Base-by-base conservation (phyloP, 805 yeast genomes). In the Candida caryicola region DNA sequence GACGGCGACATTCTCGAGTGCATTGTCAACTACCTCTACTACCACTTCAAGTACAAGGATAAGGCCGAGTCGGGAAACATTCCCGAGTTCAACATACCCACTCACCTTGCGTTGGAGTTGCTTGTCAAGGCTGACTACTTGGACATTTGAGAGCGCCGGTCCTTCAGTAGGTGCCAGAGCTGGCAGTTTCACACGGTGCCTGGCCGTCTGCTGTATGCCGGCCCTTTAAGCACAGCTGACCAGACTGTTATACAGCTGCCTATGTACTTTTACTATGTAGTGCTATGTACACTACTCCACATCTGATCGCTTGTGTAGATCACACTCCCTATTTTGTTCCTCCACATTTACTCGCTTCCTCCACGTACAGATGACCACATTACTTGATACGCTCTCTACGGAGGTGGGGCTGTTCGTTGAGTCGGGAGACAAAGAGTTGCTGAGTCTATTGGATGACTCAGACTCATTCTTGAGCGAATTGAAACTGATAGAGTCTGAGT, bases 41-140 rank as follows among this genome's bases (percentile, higher is more conserved):
- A 85, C 55, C 79, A 85, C 50, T 58, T 73, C 42, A 82, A 85
- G 50, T 86, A 85, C 55, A 77, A 72, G 45, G 79, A 76, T 34
- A 62, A 57, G 34, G 74, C 71, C 0, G 74, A 68, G 23, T 47
- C 55, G 5, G 78, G 76, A 3, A 81, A 77, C 34, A 77, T 85
- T 5, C 95, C 96, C 0, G 93, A 85, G 39, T 93, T 93, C 60
- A 84, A 85, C 26, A 79, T 93, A 2, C 96, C 98, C 1, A 90
- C 97, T 0, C 97, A 88, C 49, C 76, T 91, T 78, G 96, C 98
- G 0, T 66, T 91, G 44, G 98, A 93, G 56, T 65, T 91, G 48
- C 62, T 93, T 31, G 91, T 93, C 26, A 96, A 95, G 17, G 96
- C 98, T 2, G 99, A 93, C 57, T 91, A 78, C 57, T 64, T 88